phyloP scores from a whole-genome alignment of 768 basidiomycete genomes.

The Pleurotus pulmonarius region DNA sequence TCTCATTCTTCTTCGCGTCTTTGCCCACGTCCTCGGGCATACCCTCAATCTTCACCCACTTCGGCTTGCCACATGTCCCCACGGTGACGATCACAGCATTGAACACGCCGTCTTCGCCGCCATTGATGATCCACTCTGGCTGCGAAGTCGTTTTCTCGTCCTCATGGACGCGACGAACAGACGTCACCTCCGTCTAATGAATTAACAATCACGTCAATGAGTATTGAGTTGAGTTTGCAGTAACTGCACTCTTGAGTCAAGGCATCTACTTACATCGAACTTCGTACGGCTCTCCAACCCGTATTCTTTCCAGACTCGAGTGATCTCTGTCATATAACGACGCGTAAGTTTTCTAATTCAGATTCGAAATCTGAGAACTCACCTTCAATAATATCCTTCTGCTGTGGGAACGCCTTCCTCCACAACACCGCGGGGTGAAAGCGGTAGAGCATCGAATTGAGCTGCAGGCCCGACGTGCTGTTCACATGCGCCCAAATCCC shows the following conservation, averaged over 20 bases:
- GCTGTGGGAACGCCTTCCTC: constrained; percentile 38
- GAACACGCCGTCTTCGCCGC: constrained; percentile 41
- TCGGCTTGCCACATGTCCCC: constrained; percentile 46
- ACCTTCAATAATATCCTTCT: constrained; percentile 50
- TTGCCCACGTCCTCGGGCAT: constrained; percentile 29
- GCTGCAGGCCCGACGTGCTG: constrained; percentile 44
- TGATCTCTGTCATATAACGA: constrained; percentile 25
- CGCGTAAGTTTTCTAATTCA: neutral
- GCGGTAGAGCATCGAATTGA: constrained; percentile 48
- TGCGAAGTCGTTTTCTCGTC: constrained; percentile 15
- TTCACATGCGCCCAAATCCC: constrained; percentile 53
- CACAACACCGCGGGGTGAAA: constrained; percentile 45
- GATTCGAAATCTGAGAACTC: neutral
- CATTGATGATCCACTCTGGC: constrained; percentile 44
- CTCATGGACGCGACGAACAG: constrained; percentile 25
- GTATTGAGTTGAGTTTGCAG: neutral
- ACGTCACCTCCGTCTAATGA: constrained; percentile 29
- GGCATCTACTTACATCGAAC: constrained; percentile 29
- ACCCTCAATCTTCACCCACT: constrained; percentile 39
- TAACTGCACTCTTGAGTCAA: neutral
- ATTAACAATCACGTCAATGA: neutral
- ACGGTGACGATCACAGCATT: constrained; percentile 48
- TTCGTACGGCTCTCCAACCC: constrained; percentile 41
- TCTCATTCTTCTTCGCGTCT: neutral
- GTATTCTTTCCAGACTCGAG: constrained; percentile 44